Evolutionary conservation across 495 filamentous ascomycete species (phyloP), one percentile per base, ranked within the genome.

Genomic region (Penicillium coprophilum): DNA sequence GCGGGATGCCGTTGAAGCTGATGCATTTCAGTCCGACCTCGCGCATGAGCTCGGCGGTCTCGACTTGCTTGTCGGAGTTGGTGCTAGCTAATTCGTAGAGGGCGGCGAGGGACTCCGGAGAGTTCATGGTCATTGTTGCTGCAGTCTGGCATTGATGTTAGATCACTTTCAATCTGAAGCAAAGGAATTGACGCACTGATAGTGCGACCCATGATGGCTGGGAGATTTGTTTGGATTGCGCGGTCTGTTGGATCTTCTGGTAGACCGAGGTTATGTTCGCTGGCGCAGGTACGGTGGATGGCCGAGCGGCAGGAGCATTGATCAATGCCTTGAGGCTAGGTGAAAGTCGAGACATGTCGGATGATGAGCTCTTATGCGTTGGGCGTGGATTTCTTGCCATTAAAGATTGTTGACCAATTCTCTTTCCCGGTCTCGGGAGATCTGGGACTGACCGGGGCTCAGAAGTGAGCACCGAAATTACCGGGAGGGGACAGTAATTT

Each of bases 1-100:
- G 82, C 4, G 89, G 89, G 62, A 92, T 88, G 38, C 89, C 89
- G 71, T 92, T 92, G 78, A 92, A 90, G 43, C 82, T 83, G 66
- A 92, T 91, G 70, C 88, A 91, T 68, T 92, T 92, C 40, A 92
- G 77, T 3, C 86, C 88, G 61, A 90, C 80, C 62, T 91, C 88
- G 60, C 89, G 84, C 79, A 92, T 89, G 19, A 90, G 70, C 66
- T 91, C 88, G 44, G 87, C 88, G 7, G 81, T 79, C 38, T 77
- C 71, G n/a, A 85, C 72, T 21, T 74, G 70, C 41, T 70, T 57
- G 43, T 65, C 46, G 15, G 69, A 60, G 30, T 68, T 60, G 10
- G 59, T 58, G 23, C 80, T 72, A n/a, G 82, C 81, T 15, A 83
- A 62, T 20, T 76, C 56, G 72, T 82, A 83, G 8, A 87, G 77